These are phyloP conservation scores for Barnettozyma vustinii DNA, from an alignment of 805 yeast genomes.

Conservation along the genomic window DNA sequence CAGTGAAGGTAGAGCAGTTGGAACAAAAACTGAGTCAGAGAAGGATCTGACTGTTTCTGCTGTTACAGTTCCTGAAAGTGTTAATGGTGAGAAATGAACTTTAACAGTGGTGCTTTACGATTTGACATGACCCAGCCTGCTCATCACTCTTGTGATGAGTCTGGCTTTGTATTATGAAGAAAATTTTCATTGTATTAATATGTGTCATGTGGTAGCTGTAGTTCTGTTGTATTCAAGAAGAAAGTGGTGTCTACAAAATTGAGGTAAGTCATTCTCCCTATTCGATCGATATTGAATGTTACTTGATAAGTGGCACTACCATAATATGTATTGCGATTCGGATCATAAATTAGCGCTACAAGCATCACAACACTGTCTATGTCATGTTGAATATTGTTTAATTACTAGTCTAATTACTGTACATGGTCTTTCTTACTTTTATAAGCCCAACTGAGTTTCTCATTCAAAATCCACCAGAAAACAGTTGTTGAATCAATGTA, in stretches of 20 bases:
- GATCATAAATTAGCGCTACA: too few relatives aligned
- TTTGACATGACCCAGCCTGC: background rate
- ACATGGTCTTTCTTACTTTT: too few relatives aligned
- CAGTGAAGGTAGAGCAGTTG: background rate
- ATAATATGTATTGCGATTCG: too few relatives aligned
- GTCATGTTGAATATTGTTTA: too few relatives aligned
- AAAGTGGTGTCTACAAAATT: too few relatives aligned
- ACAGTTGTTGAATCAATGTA: slow-evolving; percentile 37
- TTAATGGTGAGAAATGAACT: background rate
- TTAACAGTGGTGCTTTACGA: background rate
- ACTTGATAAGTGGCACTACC: too few relatives aligned
- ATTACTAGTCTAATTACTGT: too few relatives aligned
- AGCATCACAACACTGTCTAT: too few relatives aligned
- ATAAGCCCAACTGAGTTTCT: too few relatives aligned
- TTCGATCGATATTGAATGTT: too few relatives aligned
- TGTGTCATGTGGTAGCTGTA: background rate
- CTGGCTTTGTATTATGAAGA: background rate
- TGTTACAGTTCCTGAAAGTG: background rate
- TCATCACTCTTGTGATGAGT: too few relatives aligned
- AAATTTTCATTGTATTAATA: background rate
- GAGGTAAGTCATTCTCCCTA: too few relatives aligned
- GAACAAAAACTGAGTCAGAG: background rate
- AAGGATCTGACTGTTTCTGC: background rate
- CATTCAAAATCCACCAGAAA: slow-evolving; percentile 15
- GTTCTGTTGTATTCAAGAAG: background rate